Percentiles rank a stretch among this genome's conserved stretches.
These are phyloP conservation scores for Citrus inodora DNA, from an alignment of 345 rosid species.

Conservation along the genomic window DNA sequence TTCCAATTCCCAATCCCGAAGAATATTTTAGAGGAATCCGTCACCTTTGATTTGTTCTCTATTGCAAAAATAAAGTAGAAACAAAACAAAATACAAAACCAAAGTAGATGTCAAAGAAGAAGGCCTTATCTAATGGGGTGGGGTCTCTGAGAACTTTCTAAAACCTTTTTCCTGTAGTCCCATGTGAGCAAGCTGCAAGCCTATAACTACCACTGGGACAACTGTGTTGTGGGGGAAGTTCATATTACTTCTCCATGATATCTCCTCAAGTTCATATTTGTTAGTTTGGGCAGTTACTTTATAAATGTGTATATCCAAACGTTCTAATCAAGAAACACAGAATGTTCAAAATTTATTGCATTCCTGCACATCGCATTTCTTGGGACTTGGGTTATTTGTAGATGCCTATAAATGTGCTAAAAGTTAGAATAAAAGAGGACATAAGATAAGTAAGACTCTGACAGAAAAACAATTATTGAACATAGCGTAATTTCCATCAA, in stretches of 20 bases:
- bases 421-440: background rate
- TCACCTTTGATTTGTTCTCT: background rate
- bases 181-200: slow-evolving; percentile 19
- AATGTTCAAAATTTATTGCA: background rate
- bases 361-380: background rate
- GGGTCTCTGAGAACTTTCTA: background rate
- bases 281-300: slow-evolving; percentile 17
- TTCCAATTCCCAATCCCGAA: no score
- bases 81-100: background rate
- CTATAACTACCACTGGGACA: slow-evolving; percentile 2
- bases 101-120: background rate
- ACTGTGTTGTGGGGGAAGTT: background rate
- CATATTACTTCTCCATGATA: no score
- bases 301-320: background rate
- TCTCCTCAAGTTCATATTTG: background rate
- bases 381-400: background rate
- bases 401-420: background rate
- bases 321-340: background rate
- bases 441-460: no score
- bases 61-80: background rate
- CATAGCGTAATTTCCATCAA: no score
- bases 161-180: background rate
- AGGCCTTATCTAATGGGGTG: slow-evolving; percentile 15
- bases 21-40: no score
- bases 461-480: no score